phyloP scores from a whole-genome alignment of 441 rosid species.

The Jatropha multifida region DNA sequence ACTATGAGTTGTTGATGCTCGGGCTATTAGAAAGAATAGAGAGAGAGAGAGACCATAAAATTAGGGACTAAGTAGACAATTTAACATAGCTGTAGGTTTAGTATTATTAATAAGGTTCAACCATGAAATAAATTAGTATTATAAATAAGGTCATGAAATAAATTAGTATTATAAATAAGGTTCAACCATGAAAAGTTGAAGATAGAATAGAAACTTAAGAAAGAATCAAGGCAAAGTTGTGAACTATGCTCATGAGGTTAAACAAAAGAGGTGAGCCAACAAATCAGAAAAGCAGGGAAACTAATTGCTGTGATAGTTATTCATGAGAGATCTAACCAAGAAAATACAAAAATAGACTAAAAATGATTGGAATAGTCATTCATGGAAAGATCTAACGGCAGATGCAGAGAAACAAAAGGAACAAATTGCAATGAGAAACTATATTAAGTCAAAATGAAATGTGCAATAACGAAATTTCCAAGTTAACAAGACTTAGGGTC shows the following conservation, averaged over 20 bases:
- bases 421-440: background rate
- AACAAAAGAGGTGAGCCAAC: background rate
- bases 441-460: too few relatives aligned
- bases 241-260: background rate
- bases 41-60: conserved; percentile 1
- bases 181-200: background rate
- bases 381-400: too few relatives aligned
- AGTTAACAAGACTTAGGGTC: too few relatives aligned
- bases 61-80: conserved; percentile 1
- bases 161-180: background rate
- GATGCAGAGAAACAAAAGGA: background rate
- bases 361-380: background rate
- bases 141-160: background rate
- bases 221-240: too few relatives aligned
- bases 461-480: background rate
- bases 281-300: background rate
- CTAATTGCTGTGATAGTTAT: background rate
- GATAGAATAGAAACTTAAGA: background rate
- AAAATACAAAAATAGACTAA: background rate
- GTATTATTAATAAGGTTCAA: background rate
- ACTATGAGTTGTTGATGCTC: conserved; percentile 93
- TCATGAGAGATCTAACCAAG: background rate
- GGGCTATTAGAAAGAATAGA: conserved; percentile 52
- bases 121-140: background rate
- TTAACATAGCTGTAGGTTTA: background rate